These are phyloP conservation scores for Nemania sp. DNA, from an alignment of 2,329 filamentous ascomycete species.

Conservation along the genomic window DNA sequence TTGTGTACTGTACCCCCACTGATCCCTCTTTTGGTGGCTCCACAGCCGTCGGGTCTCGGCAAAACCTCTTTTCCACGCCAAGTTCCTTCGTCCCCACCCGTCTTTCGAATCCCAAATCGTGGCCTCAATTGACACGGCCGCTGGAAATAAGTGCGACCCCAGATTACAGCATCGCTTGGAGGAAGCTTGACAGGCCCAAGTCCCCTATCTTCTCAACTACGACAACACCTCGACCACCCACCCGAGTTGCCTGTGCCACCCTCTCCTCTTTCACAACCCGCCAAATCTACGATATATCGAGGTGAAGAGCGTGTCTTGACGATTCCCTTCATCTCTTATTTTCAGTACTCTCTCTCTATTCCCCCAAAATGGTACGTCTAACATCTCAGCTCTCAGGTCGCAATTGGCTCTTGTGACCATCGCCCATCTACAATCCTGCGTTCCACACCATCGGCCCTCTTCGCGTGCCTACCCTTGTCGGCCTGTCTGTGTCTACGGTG, in stretches of 20 bases:
- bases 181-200: constrained; percentile 37
- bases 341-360: neutral
- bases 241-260: constrained; percentile 5
- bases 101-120: constrained; percentile 40
- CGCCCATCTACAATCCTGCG: neutral
- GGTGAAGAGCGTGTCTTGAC: constrained; percentile 4
- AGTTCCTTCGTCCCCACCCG: constrained; percentile 8
- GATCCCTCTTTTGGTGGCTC: too few species aligned
- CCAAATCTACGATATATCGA: constrained; percentile 31
- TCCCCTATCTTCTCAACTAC: constrained; percentile 17
- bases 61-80: constrained; percentile 25
- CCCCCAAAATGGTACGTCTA: constrained; percentile 27
- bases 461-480: neutral
- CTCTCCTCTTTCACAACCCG: constrained; percentile 40
- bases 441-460: neutral
- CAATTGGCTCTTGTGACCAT: constrained; percentile 18
- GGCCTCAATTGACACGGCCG: constrained; percentile 43
- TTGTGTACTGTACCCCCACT: too few species aligned
- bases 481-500: neutral
- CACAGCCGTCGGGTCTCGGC: constrained; percentile 27
- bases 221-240: neutral
- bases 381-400: constrained; percentile 6
- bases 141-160: constrained; percentile 38
- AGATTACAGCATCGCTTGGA: constrained; percentile 38
- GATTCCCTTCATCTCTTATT: neutral